Percentiles rank a stretch among this genome's conserved stretches.
Evolutionary conservation across 495 filamentous ascomycete genomes (phyloP).

Genomic region (Talaromyces liani): DNA sequence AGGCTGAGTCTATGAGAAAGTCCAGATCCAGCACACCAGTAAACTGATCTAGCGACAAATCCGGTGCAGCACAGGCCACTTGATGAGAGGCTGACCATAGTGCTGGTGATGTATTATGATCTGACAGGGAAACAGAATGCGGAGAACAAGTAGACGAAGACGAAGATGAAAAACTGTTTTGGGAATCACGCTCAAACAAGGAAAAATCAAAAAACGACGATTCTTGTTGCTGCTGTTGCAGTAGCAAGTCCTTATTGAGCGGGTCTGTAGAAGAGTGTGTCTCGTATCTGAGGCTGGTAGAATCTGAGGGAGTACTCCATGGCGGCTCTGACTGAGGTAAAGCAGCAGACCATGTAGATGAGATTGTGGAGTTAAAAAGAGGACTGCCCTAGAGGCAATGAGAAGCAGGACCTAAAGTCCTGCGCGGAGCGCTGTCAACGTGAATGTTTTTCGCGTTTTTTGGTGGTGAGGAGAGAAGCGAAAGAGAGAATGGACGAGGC

Average conservation of each 20-base stretch:
- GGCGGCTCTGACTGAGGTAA: too few relatives aligned
- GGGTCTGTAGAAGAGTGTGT: background rate
- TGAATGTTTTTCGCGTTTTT: background rate
- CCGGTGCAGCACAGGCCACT: background rate
- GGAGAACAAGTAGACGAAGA: conserved; percentile 4
- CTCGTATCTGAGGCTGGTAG: conserved; percentile 1
- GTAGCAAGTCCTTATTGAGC: background rate
- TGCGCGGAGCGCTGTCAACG: conserved; percentile 7
- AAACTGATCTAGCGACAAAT: conserved; percentile 5
- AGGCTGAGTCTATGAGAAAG: conserved; percentile 1
- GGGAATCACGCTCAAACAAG: conserved; percentile 6
- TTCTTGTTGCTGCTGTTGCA: background rate
- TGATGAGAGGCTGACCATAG: conserved; percentile 1
- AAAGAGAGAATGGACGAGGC: background rate
- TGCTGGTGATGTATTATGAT: conserved; percentile 1
- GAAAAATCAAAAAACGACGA: conserved; percentile 5
- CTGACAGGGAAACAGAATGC: background rate
- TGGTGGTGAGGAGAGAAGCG: background rate
- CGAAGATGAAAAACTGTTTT: conserved; percentile 4
- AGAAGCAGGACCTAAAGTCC: conserved; percentile 7
- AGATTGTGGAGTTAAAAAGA: background rate
- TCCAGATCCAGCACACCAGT: background rate
- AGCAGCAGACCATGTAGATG: too few relatives aligned
- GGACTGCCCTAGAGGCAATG: conserved; percentile 8
- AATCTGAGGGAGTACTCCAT: conserved; percentile 1